Evolutionary conservation across 2,329 filamentous ascomycete species (phyloP).

Genomic region (Fusarium transvaalense): DNA sequence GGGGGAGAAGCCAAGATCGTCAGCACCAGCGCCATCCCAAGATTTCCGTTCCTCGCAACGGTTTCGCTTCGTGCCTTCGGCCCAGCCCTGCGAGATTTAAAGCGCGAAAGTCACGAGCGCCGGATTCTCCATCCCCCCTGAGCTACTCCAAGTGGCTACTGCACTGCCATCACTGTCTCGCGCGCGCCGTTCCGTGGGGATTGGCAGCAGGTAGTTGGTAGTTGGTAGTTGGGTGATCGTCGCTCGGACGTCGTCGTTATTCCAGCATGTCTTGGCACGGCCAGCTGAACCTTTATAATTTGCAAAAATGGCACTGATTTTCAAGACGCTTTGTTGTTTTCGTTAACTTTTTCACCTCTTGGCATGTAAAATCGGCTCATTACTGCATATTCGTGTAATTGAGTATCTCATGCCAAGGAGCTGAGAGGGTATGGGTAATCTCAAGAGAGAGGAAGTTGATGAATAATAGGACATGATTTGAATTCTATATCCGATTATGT

Average conservation of each 20-base stretch:
- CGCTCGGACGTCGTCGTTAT: slow-evolving; percentile 7
- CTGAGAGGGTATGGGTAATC: neutral
- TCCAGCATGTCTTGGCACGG: slow-evolving; percentile 12
- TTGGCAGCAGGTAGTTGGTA: too few species aligned
- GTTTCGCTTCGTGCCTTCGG: slow-evolving; percentile 3
- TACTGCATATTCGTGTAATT: neutral
- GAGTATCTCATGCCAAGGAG: neutral
- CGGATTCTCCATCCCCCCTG: slow-evolving; percentile 3
- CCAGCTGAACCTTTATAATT: neutral
- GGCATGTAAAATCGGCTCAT: neutral
- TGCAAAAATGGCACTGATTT: neutral
- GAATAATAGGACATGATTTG: neutral
- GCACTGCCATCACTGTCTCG: neutral
- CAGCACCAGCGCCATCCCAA: neutral
- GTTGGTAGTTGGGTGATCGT: slow-evolving; percentile 8
- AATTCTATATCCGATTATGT: slow-evolving; percentile 6
- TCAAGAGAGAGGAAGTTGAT: neutral
- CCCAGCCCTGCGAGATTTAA: slow-evolving; percentile 11
- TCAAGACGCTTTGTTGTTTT: neutral
- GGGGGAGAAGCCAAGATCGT: neutral
- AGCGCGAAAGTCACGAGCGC: neutral
- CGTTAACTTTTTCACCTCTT: neutral
- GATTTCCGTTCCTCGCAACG: slow-evolving; percentile 12
- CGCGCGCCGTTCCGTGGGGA: slow-evolving; percentile 32
- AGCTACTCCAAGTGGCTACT: neutral